phyloP scores from a whole-genome alignment of 2,329 filamentous ascomycete species.

The Lizonia empirigonia region DNA sequence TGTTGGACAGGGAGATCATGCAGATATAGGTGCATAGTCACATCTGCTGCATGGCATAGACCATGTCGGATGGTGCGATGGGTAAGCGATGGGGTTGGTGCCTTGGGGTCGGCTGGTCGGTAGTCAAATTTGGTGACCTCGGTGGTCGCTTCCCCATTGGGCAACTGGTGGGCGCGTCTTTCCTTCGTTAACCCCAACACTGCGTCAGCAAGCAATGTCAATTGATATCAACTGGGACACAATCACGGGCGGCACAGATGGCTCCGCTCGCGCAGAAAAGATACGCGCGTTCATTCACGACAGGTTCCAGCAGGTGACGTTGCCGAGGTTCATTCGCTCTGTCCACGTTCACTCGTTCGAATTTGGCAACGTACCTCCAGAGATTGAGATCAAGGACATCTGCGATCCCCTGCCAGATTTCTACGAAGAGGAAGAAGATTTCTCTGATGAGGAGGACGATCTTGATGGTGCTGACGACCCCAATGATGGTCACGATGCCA shows the following conservation, averaged over 20 bases:
- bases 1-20: slow-evolving; percentile 22
- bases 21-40: slow-evolving; percentile 26
- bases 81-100: slow-evolving; percentile 20
- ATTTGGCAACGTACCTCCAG: slow-evolving; percentile 81
- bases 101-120: slow-evolving; percentile 25
- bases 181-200: slow-evolving; percentile 35
- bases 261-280: slow-evolving; percentile 78
- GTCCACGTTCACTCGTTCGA: slow-evolving; percentile 94
- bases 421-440: slow-evolving; percentile 81
- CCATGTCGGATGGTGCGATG: slow-evolving; percentile 23
- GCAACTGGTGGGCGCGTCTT: slow-evolving; percentile 20
- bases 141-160: slow-evolving; percentile 31
- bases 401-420: slow-evolving; percentile 95
- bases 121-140: slow-evolving; percentile 22
- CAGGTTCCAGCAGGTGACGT: slow-evolving; percentile 88
- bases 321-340: slow-evolving; percentile 95
- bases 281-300: slow-evolving; percentile 95
- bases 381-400: slow-evolving; percentile 93
- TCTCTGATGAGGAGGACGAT: slow-evolving; percentile 61
- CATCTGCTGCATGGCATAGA: slow-evolving; percentile 19
- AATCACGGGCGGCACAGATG: slow-evolving; percentile 87
- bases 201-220: slow-evolving; percentile 69
- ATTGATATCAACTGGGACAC: slow-evolving; percentile 97
- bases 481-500: slow-evolving; percentile 29
- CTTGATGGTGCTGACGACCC: slow-evolving; percentile 41